A percentile compares a stretch with the other conserved stretches of the same genome.
Conservation (phyloP, 1,284 basidiomycete species). For the Stygiomarasmius scandens region DNA sequence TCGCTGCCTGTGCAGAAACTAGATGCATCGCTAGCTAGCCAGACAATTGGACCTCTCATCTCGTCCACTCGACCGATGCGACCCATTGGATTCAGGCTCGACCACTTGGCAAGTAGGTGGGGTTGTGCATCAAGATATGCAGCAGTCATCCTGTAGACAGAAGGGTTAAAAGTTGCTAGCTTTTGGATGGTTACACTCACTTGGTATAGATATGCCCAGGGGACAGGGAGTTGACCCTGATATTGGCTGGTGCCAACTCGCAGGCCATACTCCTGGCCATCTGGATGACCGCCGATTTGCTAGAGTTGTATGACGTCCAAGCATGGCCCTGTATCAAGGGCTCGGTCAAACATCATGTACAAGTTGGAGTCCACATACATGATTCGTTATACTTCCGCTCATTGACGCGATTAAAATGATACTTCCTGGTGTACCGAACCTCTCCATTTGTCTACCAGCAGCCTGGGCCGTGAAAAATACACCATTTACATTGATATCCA, state of each 20-base stretch:
- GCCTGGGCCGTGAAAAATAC: constrained; percentile 78
- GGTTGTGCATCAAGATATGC: constrained; percentile 75
- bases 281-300: constrained; percentile 82
- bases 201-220: constrained; percentile 77
- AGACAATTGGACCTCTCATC: constrained; percentile 74
- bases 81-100: constrained; percentile 74
- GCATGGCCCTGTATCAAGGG: constrained; percentile 56
- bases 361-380: constrained; percentile 40
- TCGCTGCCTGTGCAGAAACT: constrained; percentile 79
- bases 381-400: constrained; percentile 85
- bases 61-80: constrained; percentile 78
- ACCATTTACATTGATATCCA: constrained; percentile 78
- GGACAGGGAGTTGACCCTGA: constrained; percentile 78
- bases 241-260: constrained; percentile 72
- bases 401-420: constrained; percentile 87
- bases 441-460: constrained; percentile 74
- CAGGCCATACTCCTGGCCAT: constrained; percentile 85
- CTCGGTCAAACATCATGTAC: not conserved
- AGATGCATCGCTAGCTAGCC: constrained; percentile 78
- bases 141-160: constrained; percentile 67
- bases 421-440: constrained; percentile 73
- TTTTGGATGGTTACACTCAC: constrained; percentile 47
- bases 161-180: not conserved
- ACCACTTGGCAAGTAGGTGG: constrained; percentile 71
- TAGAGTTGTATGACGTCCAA: constrained; percentile 83